phyloP scores from a whole-genome alignment of 768 basidiomycete genomes.

The Hortiboletus campestris region DNA sequence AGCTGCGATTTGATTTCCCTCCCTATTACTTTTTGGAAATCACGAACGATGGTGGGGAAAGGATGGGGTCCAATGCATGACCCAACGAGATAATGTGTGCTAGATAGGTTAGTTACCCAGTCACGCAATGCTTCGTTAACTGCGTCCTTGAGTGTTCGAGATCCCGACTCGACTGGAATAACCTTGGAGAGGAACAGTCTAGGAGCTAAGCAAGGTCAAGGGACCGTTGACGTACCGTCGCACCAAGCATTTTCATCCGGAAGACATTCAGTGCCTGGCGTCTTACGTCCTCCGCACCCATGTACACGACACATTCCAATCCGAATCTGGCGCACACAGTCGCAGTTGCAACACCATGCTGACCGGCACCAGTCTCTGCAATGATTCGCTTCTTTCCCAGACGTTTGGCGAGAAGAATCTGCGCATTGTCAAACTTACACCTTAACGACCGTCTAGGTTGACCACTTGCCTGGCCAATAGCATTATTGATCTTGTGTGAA shows the following conservation, averaged over 20 bases:
- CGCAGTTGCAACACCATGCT: constrained; percentile 98
- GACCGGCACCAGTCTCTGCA: constrained; percentile 98
- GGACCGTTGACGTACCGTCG: constrained; percentile 50
- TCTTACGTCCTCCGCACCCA: constrained; percentile 97
- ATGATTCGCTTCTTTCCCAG: constrained; percentile 97
- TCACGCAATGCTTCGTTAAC: constrained; percentile 98
- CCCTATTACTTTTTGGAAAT: constrained; percentile 95
- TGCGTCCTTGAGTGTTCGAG: constrained; percentile 94
- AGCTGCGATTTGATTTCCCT: constrained; percentile 92
- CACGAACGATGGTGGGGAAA: constrained; percentile 98
- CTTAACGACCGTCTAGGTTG: background rate
- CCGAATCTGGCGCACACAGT: constrained; percentile 98
- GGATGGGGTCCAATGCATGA: constrained; percentile 98
- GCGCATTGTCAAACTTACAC: background rate
- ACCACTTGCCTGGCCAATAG: constrained; percentile 81
- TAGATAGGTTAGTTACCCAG: constrained; percentile 95
- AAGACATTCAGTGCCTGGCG: constrained; percentile 97
- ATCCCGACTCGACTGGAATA: constrained; percentile 89
- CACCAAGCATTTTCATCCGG: constrained; percentile 96
- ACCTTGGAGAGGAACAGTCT: constrained; percentile 52
- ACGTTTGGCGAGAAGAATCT: constrained; percentile 92
- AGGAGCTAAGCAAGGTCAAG: background rate
- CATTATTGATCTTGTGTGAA: constrained; percentile 99
- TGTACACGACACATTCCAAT: constrained; percentile 92
- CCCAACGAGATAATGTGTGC: constrained; percentile 95